phyloP scores from a whole-genome alignment of 768 basidiomycete genomes.

The Kwoniella mangroviensis region DNA sequence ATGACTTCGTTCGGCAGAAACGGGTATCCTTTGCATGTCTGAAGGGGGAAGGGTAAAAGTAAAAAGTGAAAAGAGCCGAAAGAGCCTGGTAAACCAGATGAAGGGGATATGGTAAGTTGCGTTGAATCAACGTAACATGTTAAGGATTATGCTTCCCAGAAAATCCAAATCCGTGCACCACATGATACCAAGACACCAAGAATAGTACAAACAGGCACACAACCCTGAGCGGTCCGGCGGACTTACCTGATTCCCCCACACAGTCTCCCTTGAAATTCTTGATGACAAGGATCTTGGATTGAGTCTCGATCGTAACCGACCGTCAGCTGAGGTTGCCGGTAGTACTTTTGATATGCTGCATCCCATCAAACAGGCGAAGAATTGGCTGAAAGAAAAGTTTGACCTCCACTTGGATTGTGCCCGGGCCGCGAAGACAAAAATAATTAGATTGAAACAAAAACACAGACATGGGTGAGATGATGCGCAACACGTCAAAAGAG shows the following conservation, averaged over 20 bases:
- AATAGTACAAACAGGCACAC: background rate
- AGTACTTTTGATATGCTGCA: background rate
- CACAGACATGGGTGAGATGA: too few relatives aligned
- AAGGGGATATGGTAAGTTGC: too few relatives aligned
- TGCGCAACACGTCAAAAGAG: too few relatives aligned
- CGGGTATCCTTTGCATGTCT: background rate
- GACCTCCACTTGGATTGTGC: too few relatives aligned
- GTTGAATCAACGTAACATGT: background rate
- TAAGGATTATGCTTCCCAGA: background rate
- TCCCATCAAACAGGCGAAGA: too few relatives aligned
- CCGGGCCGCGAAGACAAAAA: too few relatives aligned
- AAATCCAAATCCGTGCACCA: conserved; percentile 2
- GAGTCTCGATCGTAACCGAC: background rate
- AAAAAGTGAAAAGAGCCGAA: background rate
- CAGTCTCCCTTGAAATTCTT: too few relatives aligned
- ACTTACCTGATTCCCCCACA: background rate
- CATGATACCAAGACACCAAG: conserved; percentile 13
- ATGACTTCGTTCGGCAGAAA: background rate
- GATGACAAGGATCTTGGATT: too few relatives aligned
- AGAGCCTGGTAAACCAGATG: background rate
- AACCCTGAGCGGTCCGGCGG: background rate
- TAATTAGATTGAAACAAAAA: too few relatives aligned
- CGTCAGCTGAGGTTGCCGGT: background rate
- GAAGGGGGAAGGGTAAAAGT: background rate
- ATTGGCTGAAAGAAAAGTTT: too few relatives aligned